Percentiles rank a stretch among this genome's conserved stretches.
These are phyloP conservation scores for Cladophialophora carrionii DNA, from an alignment of 2,329 filamentous ascomycete species.

Conservation along the genomic window DNA sequence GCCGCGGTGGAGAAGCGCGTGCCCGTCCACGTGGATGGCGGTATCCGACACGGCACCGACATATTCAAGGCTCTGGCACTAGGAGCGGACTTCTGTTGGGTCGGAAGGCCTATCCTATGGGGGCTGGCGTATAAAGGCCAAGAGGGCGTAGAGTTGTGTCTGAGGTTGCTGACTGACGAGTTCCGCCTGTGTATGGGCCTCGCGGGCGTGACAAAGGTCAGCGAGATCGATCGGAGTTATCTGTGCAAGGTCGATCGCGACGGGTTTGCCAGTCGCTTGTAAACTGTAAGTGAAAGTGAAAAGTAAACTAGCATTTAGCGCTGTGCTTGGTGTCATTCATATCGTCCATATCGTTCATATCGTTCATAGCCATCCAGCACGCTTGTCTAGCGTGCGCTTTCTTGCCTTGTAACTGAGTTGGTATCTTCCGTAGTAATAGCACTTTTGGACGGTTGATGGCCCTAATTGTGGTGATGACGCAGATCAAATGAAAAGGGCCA, in stretches of 20 bases:
- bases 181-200: constrained; percentile 40
- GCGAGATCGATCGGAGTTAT: constrained; percentile 42
- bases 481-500: background rate
- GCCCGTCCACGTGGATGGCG: constrained; percentile 57
- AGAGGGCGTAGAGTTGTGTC: constrained; percentile 39
- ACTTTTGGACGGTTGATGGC: background rate
- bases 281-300: constrained; percentile 5
- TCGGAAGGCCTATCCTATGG: constrained; percentile 56
- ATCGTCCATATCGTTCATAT: background rate
- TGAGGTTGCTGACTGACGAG: constrained; percentile 39
- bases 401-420: background rate
- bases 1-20: constrained; percentile 38
- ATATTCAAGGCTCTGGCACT: constrained; percentile 62
- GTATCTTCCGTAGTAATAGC: background rate
- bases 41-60: constrained; percentile 60
- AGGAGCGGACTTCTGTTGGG: constrained; percentile 56
- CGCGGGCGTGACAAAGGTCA: constrained; percentile 37
- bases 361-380: background rate
- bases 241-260: constrained; percentile 46
- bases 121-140: constrained; percentile 47
- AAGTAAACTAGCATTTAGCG: background rate
- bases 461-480: background rate
- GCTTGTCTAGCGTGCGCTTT: background rate
- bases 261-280: constrained; percentile 40
- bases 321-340: background rate